These are phyloP conservation scores for Aspergillus ustus DNA, from an alignment of 2,329 filamentous ascomycete species.

Conservation along the genomic window DNA sequence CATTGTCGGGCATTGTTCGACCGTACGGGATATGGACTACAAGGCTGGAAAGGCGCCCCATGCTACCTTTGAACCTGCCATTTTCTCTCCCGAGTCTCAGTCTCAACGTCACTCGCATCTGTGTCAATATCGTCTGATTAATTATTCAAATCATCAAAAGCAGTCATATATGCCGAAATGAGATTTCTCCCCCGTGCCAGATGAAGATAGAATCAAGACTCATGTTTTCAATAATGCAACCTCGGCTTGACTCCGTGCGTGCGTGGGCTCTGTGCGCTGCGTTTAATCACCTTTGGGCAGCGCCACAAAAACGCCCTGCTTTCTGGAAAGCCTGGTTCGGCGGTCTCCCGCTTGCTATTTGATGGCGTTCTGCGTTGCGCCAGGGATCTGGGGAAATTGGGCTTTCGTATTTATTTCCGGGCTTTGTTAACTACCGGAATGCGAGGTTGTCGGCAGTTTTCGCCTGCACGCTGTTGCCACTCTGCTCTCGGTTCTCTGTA, in stretches of 20 bases:
- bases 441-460: neutral
- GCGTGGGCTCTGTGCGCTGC: neutral
- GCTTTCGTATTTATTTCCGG: neutral
- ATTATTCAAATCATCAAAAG: neutral
- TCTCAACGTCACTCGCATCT: neutral
- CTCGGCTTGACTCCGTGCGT: conserved; percentile 1
- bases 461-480: neutral
- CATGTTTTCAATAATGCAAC: neutral
- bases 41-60: neutral
- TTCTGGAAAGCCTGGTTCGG: neutral
- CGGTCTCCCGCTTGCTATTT: no score
- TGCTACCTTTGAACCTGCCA: neutral
- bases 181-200: neutral
- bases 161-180: neutral
- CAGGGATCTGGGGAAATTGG: neutral
- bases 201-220: neutral
- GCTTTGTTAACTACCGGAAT: neutral
- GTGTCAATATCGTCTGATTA: neutral
- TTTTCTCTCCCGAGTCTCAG: neutral
- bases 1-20: no score
- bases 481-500: neutral
- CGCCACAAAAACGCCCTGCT: neutral
- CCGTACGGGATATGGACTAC: no score
- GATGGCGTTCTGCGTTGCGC: no score
- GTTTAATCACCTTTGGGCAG: neutral